These are phyloP conservation scores for Solanum arcanum DNA, from an alignment of 257 asterid genomes.

Conservation along the genomic window DNA sequence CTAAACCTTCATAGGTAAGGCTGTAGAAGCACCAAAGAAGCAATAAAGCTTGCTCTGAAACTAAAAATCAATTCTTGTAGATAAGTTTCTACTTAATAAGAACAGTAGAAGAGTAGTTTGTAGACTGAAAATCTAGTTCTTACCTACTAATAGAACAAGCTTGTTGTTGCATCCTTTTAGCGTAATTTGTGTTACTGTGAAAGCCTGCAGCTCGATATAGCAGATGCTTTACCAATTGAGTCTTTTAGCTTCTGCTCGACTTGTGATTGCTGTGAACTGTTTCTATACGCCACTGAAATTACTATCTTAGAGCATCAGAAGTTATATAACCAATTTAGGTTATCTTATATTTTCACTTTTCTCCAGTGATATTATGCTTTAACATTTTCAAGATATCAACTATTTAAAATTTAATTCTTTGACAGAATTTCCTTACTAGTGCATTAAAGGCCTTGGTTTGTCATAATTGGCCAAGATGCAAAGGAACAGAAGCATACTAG, in stretches of 20 bases:
- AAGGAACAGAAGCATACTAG: slow-evolving; percentile 48
- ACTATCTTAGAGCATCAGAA: not conserved
- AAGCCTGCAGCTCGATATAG: not conserved
- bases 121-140: not conserved
- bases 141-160: not conserved
- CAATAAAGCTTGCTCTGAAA: not conserved
- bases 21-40: not conserved
- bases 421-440: not conserved
- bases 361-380: not conserved
- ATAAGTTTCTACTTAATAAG: not conserved
- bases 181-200: not conserved
- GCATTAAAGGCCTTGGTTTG: not conserved
- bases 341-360: not conserved
- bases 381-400: not conserved
- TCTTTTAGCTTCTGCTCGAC: not conserved
- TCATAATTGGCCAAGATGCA: slow-evolving; percentile 28
- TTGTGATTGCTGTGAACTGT: not conserved
- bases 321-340: not conserved
- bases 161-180: not conserved
- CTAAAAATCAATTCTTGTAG: not conserved
- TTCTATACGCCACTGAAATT: not conserved
- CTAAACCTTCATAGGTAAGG: not conserved
- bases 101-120: not conserved
- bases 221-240: not conserved
- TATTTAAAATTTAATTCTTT: not conserved